Percentiles rank a stretch among this genome's conserved stretches.
phyloP scores from a whole-genome alignment of 2,329 filamentous ascomycete genomes.

The Verruconis gallopava region DNA sequence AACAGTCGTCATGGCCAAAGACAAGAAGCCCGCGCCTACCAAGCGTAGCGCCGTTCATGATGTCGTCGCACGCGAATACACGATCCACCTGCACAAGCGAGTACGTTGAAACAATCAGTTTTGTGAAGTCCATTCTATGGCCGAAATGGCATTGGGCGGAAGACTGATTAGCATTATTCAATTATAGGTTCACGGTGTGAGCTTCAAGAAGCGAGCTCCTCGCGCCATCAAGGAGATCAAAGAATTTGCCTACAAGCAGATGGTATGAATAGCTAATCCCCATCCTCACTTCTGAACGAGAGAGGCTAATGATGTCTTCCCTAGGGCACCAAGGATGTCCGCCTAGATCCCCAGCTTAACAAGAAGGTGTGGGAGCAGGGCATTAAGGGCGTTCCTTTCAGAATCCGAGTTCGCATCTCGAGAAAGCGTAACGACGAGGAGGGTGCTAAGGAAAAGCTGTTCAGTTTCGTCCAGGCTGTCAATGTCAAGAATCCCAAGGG shows the following conservation, averaged over 20 bases:
- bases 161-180: conserved; percentile 45
- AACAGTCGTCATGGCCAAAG: not conserved
- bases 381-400: conserved; percentile 97
- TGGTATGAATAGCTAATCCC: conserved; percentile 40
- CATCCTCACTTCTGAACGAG: too few relatives aligned
- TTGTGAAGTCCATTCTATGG: conserved; percentile 36
- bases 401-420: conserved; percentile 95
- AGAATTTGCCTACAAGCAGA: conserved; percentile 80
- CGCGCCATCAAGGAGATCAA: conserved; percentile 99
- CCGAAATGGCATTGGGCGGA: conserved; percentile 42
- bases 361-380: conserved; percentile 99
- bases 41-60: conserved; percentile 92
- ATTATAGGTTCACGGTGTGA: conserved; percentile 90
- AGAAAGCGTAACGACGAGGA: conserved; percentile 99
- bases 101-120: conserved; percentile 55
- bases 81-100: conserved; percentile 99
- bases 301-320: conserved; percentile 5
- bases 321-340: conserved; percentile 92
- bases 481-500: conserved; percentile 99
- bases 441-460: conserved; percentile 98
- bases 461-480: conserved; percentile 99
- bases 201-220: conserved; percentile 99
- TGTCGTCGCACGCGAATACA: conserved; percentile 99
- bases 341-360: conserved; percentile 96
- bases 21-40: conserved; percentile 36